Base-by-base conservation (phyloP, 331 rosid genomes). In the Saraca asoca region DNA sequence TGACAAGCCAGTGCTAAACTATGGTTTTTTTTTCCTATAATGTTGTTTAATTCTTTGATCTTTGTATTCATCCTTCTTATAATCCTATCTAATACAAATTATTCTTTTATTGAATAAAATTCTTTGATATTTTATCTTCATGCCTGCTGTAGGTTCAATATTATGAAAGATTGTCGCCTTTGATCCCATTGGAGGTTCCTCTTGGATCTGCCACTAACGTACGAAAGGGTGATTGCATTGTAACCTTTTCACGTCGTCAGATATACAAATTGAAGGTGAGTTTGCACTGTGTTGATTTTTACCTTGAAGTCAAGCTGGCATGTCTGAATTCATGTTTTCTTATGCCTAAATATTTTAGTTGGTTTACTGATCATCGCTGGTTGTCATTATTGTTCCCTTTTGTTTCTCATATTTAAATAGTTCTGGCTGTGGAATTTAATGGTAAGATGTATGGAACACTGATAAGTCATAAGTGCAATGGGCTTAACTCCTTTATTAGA, bases 161-260 rank as follows among this genome's bases (percentile, higher is more conserved):
- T 73, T 88, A 87, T 62, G 88, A 90, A 77, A 90, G 98, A 73
- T 82, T 90, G 77, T 93, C 85, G 66, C 97, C 98, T 69, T 83
- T 93, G 75, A 82, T 85, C 82, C 91, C 97, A 18, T 51, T 77
- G 75, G 55, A 81, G 69, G 74, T 54, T 80, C 95, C 98, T 71
- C 95, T 93, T 63, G 90, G 86, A 60, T 79, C 96, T 43, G 86
- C 80, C 74, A 83, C 88, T 63, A 78, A 93, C 37, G 77, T 93
- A 48, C 85, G 38, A 76, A 88, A 79, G 20, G 97, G 98, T 43
- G 96, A 93, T 70, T 93, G 97, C 75, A 63, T 93, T 64, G 96
- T 93, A 33, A 83, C 98, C 45, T 90, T 90, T 80, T 93, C 98
- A 38, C 97, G 97, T 17, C 46, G 34, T 33, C 56, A 69, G 41